Percentiles rank a stretch among this genome's conserved stretches.
Conservation (phyloP, 208 protist genomes). For the Trypanosomatidae sp. region DNA sequence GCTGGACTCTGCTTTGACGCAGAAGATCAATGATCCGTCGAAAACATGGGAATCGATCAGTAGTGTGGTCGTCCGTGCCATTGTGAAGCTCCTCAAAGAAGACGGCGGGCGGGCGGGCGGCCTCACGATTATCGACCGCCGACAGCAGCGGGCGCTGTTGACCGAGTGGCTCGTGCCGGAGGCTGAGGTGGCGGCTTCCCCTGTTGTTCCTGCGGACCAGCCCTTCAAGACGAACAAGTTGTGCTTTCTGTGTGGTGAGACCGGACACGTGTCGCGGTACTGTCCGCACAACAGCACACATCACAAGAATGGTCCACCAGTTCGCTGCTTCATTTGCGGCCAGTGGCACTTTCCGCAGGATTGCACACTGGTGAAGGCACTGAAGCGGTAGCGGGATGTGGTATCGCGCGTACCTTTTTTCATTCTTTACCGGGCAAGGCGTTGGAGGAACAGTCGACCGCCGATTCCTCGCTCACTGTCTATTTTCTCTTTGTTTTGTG, state of each 20-base stretch:
- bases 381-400: conserved; percentile 18
- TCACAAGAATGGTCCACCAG: conserved; percentile 59
- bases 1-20: conserved; percentile 78
- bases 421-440: too few relatives aligned
- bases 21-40: conserved; percentile 87
- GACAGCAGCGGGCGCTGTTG: conserved; percentile 46
- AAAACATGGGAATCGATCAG: conserved; percentile 82
- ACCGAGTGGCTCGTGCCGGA: conserved; percentile 35
- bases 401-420: background rate
- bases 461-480: background rate
- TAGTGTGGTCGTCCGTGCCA: conserved; percentile 80
- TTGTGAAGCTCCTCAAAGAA: conserved; percentile 79
- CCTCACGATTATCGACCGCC: conserved; percentile 72
- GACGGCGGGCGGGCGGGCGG: conserved; percentile 36
- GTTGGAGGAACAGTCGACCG: background rate
- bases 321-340: conserved; percentile 88
- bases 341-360: conserved; percentile 87
- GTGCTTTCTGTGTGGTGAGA: conserved; percentile 79
- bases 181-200: background rate
- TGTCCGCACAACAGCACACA: conserved; percentile 61
- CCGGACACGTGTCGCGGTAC: conserved; percentile 73
- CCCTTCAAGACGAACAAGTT: conserved; percentile 64
- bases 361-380: conserved; percentile 49
- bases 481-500: background rate
- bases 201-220: conserved; percentile 34